phyloP scores from a whole-genome alignment of 148 eudicot genomes.

The Rhododendron simsii region DNA sequence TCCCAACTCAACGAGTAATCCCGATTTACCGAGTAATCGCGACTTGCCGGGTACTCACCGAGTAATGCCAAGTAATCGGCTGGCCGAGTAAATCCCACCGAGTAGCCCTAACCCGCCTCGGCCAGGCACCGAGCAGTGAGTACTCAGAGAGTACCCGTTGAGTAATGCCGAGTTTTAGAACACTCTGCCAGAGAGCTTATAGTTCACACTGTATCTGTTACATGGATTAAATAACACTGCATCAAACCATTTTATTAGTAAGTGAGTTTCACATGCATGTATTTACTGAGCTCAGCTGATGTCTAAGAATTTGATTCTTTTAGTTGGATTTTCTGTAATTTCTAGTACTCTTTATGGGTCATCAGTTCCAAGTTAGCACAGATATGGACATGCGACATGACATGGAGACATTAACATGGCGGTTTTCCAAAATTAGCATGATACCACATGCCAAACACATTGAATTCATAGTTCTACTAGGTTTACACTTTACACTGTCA shows the following conservation, averaged over 20 bases:
- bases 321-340: neutral
- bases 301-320: neutral
- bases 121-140: too few species aligned
- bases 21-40: too few species aligned
- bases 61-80: too few species aligned
- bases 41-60: too few species aligned
- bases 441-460: neutral
- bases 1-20: too few species aligned
- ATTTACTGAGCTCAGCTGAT: neutral
- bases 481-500: neutral
- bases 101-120: too few species aligned
- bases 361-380: neutral
- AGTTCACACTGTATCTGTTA: neutral
- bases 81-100: too few species aligned
- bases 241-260: neutral
- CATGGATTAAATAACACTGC: neutral
- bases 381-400: neutral
- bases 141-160: too few species aligned
- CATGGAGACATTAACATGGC: neutral
- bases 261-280: neutral
- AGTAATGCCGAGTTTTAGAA: too few species aligned
- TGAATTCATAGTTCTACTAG: neutral
- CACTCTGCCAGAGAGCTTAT: neutral
- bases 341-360: neutral
- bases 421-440: neutral